These are phyloP conservation scores for barley (Hordeum vulgare) DNA, from an alignment of 176 grass and related monocot genomes.

Conservation along the genomic window DNA sequence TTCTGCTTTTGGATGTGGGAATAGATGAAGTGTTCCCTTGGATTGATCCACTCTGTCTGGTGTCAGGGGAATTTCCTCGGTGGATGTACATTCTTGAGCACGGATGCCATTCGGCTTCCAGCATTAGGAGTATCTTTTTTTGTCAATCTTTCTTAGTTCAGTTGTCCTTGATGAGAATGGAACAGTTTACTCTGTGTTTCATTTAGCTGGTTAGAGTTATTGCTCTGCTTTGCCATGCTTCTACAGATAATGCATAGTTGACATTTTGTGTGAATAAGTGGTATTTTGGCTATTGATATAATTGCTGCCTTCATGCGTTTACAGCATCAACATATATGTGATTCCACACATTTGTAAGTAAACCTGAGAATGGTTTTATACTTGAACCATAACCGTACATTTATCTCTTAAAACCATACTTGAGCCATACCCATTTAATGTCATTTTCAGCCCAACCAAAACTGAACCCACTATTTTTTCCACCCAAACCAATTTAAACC, in stretches of 20 bases:
- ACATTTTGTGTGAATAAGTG: background rate
- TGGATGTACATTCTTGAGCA: background rate
- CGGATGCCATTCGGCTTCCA: background rate
- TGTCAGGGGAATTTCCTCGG: background rate
- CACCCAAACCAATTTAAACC: too few species aligned
- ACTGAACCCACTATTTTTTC: too few species aligned
- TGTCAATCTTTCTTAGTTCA: background rate
- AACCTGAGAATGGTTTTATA: too few species aligned
- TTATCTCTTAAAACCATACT: too few species aligned
- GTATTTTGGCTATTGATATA: background rate
- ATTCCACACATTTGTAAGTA: background rate
- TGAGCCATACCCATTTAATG: too few species aligned
- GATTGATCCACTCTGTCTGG: background rate
- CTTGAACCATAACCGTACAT: too few species aligned
- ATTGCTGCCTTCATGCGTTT: background rate
- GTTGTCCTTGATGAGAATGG: background rate
- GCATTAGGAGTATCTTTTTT: background rate
- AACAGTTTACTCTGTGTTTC: background rate
- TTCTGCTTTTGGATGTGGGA: conserved; percentile 1
- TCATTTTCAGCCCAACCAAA: too few species aligned
- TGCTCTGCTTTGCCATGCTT: background rate
- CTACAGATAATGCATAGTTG: background rate
- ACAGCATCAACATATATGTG: background rate
- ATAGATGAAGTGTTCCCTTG: background rate
- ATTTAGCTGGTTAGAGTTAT: background rate